Conservation (phyloP, 75 land plant genomes). For the Isoetes taiwanensis region DNA sequence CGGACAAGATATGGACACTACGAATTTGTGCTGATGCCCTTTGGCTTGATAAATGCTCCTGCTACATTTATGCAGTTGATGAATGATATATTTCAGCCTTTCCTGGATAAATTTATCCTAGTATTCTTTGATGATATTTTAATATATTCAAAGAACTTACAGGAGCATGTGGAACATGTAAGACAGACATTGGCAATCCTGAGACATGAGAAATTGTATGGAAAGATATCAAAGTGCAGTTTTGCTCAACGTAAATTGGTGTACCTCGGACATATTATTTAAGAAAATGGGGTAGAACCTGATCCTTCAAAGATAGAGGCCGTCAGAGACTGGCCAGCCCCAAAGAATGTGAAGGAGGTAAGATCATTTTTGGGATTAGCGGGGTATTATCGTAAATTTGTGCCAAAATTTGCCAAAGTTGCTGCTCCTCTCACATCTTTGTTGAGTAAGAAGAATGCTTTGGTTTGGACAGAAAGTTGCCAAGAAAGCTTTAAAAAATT, state of each 20-base stretch:
- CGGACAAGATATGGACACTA: conserved; percentile 10
- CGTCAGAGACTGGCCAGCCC: not conserved
- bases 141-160: not conserved
- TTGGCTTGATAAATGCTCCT: conserved; percentile 11
- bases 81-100: conserved; percentile 9
- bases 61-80: conserved; percentile 12
- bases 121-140: not conserved
- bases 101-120: not conserved
- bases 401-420: not conserved
- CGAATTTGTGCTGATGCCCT: conserved; percentile 14
- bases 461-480: too few relatives aligned
- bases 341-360: not conserved
- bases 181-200: conserved; percentile 8
- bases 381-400: not conserved
- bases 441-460: not conserved
- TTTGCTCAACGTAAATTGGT: not conserved
- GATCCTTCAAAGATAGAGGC: not conserved
- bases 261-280: not conserved
- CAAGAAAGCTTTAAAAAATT: not conserved
- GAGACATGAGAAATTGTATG: too few relatives aligned
- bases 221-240: too few relatives aligned
- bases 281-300: not conserved
- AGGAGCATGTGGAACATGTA: conserved; percentile 17
- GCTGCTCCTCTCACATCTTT: not conserved
- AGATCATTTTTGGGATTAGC: not conserved